Evolutionary conservation across 495 filamentous ascomycete species (phyloP).

Genomic region (Glonium stellatum): DNA sequence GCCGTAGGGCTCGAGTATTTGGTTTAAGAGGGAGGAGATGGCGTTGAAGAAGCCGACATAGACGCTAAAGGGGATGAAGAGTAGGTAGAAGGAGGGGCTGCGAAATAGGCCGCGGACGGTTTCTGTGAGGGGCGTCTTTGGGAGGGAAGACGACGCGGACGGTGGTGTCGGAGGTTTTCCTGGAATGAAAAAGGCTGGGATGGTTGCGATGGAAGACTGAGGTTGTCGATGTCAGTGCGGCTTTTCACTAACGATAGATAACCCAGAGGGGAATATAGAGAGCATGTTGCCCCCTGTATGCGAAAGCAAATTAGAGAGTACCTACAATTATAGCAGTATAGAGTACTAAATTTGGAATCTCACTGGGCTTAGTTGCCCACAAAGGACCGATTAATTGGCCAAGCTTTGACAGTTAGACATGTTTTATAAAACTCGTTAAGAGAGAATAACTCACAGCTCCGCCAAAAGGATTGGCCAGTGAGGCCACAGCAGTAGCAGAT

Average conservation of each 20-base stretch:
- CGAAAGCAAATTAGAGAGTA: not conserved
- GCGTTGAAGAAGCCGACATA: slow-evolving; percentile 81
- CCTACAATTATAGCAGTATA: slow-evolving; percentile 79
- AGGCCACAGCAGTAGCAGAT: slow-evolving; percentile 78
- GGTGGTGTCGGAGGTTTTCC: slow-evolving; percentile 63
- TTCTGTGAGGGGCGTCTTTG: slow-evolving; percentile 51
- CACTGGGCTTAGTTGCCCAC: slow-evolving; percentile 52
- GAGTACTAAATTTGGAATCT: slow-evolving; percentile 76
- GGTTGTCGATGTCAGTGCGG: slow-evolving; percentile 35
- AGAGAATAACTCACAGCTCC: slow-evolving; percentile 48
- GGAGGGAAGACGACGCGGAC: slow-evolving; percentile 39
- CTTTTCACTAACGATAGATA: not conserved
- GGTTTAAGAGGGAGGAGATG: slow-evolving; percentile 80
- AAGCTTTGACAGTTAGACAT: slow-evolving; percentile 35
- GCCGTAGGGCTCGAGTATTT: slow-evolving; percentile 76
- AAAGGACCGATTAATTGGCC: slow-evolving; percentile 80
- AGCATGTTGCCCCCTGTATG: not conserved
- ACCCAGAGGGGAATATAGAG: not conserved
- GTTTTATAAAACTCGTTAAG: not conserved
- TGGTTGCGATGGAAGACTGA: slow-evolving; percentile 45
- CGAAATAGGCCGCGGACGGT: slow-evolving; percentile 23
- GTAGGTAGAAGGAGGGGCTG: slow-evolving; percentile 64
- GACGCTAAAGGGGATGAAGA: slow-evolving; percentile 36
- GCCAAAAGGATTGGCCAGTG: slow-evolving; percentile 79
- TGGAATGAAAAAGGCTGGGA: slow-evolving; percentile 86